These are phyloP conservation scores for Elsinoe necatrix DNA, from an alignment of 2,329 filamentous ascomycete species.

Conservation along the genomic window DNA sequence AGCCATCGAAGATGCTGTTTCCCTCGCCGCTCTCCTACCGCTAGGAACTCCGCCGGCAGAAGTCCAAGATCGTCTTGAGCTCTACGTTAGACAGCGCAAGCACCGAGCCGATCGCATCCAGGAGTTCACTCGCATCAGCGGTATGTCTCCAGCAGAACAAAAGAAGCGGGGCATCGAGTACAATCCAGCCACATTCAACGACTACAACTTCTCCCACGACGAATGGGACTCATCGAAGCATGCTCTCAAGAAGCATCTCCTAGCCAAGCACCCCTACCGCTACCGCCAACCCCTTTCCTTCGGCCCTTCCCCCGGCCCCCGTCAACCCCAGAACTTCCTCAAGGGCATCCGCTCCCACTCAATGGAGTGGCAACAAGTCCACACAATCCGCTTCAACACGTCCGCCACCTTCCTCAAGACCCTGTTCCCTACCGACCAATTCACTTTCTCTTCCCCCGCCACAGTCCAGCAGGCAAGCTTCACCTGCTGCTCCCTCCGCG, in stretches of 20 bases:
- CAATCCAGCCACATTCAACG: conserved; percentile 20
- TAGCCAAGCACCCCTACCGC: conserved; percentile 34
- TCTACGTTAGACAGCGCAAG: conserved; percentile 51
- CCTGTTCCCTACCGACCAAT: conserved; percentile 31
- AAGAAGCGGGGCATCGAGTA: conserved; percentile 16
- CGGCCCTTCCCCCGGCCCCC: conserved; percentile 34
- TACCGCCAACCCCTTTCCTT: conserved; percentile 38
- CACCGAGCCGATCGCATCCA: conserved; percentile 52
- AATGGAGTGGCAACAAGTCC: conserved; percentile 26
- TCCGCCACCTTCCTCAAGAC: conserved; percentile 35
- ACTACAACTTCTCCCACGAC: conserved; percentile 35
- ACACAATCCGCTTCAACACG: conserved; percentile 34
- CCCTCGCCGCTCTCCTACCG: conserved; percentile 50
- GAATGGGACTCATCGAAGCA: conserved; percentile 49
- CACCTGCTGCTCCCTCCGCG: conserved; percentile 31
- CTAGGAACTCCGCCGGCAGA: conserved; percentile 37
- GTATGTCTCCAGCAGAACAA: conserved; percentile 37
- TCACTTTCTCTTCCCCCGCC: conserved; percentile 31
- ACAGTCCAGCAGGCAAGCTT: conserved; percentile 35
- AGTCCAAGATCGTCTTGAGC: conserved; percentile 46
- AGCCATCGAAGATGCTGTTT: conserved; percentile 59
- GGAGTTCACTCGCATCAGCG: conserved; percentile 47
- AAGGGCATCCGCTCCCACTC: conserved; percentile 14
- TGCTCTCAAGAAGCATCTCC: conserved; percentile 43
- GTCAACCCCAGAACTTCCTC: conserved; percentile 24